Base-by-base conservation (phyloP, 2,329 filamentous ascomycete genomes). In the Macrophomina tecta region DNA sequence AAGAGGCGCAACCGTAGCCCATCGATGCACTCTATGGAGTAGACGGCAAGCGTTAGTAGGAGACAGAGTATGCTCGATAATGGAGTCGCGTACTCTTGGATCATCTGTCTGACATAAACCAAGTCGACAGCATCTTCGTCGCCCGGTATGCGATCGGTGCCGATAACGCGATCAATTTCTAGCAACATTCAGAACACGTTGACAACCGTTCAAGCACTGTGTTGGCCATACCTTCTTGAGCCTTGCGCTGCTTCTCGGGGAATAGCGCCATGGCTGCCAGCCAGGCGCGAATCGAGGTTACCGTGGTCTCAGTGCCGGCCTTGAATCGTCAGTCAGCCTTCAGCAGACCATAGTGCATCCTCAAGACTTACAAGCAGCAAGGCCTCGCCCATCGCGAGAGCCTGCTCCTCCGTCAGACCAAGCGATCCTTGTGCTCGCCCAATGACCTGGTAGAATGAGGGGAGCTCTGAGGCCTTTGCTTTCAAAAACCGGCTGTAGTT, bases 241-340 rank as follows among this genome's bases (percentile, higher is more conserved):
- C 76, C 38, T 72, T 73, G 28, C 68, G 69, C 61, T 76, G 73
- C 4, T 76, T 69, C 28, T 74, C 70, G 5, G 74, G 73, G 49
- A 71, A 70, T 38, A 67, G 42, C 9, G 68, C 69, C 73, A 76
- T 74, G 36, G 69, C 71, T 30, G 70, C 73, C 52, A 80, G 72
- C 55, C 79, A 77, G 2, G 75, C 72, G 3, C 77, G 70, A 12
- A 80, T 73, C 28, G 77, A 49, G n/a, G n/a, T 58, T 4, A 52
- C 64, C 4, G 64, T 42, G 8, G 65, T 51, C 53, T 72, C 71
- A 3, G 69, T 60, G 3, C 36, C 55, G n/a, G 55, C 55, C 40
- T 36, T 34, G 30, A n/a, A 12, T 7, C 9, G 30, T 36, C 16
- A 12, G 4, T 30, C 51, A 14, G 30, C 28, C 5, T 23, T 23